These are phyloP conservation scores for Fusarium mundagurra DNA, from an alignment of 2,329 filamentous ascomycete species.

Conservation along the genomic window DNA sequence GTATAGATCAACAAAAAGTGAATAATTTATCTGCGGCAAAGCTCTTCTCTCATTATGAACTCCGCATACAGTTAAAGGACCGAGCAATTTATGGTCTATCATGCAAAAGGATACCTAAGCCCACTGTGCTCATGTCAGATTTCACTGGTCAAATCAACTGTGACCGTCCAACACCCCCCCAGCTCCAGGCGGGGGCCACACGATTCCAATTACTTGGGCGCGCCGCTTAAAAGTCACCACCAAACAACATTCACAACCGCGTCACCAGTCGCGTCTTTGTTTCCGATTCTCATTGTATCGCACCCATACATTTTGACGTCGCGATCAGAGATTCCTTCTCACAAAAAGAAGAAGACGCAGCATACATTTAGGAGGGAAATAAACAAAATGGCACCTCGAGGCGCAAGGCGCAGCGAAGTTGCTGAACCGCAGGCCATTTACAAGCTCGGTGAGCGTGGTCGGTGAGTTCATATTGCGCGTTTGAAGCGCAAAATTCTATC, in stretches of 20 bases:
- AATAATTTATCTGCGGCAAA: neutral
- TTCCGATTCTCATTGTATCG: conserved; percentile 10
- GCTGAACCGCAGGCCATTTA: conserved; percentile 47
- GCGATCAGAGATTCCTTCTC: neutral
- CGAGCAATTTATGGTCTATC: neutral
- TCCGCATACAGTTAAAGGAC: neutral
- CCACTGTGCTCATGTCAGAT: neutral
- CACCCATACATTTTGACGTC: neutral
- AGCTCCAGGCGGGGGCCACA: conserved; percentile 17
- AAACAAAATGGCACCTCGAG: conserved; percentile 48
- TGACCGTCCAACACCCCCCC: conserved; percentile 29
- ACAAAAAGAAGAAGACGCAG: neutral
- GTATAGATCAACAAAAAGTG: neutral
- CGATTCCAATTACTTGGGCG: conserved; percentile 17
- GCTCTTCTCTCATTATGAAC: neutral
- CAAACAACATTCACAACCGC: conserved; percentile 38
- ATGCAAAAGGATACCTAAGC: neutral
- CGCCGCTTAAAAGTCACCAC: conserved; percentile 27
- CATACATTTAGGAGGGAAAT: neutral
- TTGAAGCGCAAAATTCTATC: neutral
- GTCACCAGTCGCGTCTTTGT: conserved; percentile 38
- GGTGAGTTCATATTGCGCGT: conserved; percentile 45
- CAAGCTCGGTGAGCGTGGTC: conserved; percentile 50
- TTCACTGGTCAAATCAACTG: conserved; percentile 14
- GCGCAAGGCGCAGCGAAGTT: conserved; percentile 43